Evolutionary conservation across 163 green algal genomes (phyloP), one percentile per base, ranked within the genome.

Genomic region (Picocystis sp.): DNA sequence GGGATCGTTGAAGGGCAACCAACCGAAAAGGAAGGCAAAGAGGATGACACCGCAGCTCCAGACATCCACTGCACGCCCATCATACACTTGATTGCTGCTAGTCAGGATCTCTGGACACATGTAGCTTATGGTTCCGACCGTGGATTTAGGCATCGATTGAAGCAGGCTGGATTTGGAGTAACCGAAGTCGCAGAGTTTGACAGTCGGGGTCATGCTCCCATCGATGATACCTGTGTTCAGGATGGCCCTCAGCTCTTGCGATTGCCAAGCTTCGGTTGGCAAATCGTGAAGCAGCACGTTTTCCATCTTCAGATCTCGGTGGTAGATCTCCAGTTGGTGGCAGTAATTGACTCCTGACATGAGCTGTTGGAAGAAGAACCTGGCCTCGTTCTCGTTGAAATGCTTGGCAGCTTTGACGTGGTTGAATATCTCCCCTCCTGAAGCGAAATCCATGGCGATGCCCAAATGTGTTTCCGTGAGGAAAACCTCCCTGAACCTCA

Each of bases 141-240:
- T 38, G 8, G 29, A 38, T 8, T 38, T 38, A 5, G 29, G 29
- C 29, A 38, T 38, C 5, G 29, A 38, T 38, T 38, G 29, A 11
- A 54, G 47, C 29, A 38, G 23, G 54, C 43, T 23, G 13, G 17
- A 14, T 34, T 62, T 77, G 11, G 62, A 74, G 57, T 84, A 83
- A 0, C 83, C 81, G 74, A 93, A 93, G 66, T 92, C 84, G 57
- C 82, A 92, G 10, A 93, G 80, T 57, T 93, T 93, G 11, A 93
- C 60, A 35, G 92, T 65, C 38, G 63, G 66, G 5, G 59, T 60
- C 57, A 64, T 38, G 29, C 29, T 38, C 29, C 29, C 29, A 38
- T 38, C 29, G 29, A 38, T 38, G 29, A 38, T 38, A 38, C 29
- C 29, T 38, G 5, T 38, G 29, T 38, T 38, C 5, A 38, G 29